Evolutionary conservation across 2,329 filamentous ascomycete genomes (phyloP).

Genomic region (Stachybotrys echinatus): DNA sequence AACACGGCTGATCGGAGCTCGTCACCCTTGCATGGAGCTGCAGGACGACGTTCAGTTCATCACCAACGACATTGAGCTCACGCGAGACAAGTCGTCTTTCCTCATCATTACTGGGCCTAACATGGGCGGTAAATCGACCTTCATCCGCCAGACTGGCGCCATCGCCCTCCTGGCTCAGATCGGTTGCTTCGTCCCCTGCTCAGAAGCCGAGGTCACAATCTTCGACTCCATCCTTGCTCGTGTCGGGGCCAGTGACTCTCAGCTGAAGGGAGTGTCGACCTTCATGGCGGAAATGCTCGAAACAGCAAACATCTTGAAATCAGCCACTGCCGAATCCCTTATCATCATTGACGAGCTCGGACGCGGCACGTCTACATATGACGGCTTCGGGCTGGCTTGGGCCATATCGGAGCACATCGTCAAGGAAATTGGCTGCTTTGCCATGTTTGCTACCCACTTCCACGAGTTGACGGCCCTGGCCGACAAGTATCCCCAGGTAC

Average conservation of each 20-base stretch:
- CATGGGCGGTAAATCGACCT: slow-evolving; percentile 98
- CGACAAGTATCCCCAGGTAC: slow-evolving; percentile 80
- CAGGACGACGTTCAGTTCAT: slow-evolving; percentile 99
- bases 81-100: slow-evolving; percentile 77
- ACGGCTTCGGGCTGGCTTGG: slow-evolving; percentile 98
- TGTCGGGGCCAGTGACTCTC: slow-evolving; percentile 91
- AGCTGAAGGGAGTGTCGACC: slow-evolving; percentile 95
- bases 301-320: slow-evolving; percentile 97
- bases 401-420: slow-evolving; percentile 97
- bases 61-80: slow-evolving; percentile 87
- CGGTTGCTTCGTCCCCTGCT: slow-evolving; percentile 91
- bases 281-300: slow-evolving; percentile 99
- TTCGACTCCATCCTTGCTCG: slow-evolving; percentile 96
- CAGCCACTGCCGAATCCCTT: slow-evolving; percentile 86
- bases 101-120: slow-evolving; percentile 96
- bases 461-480: slow-evolving; percentile 92
- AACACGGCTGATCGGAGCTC: slow-evolving; percentile 85
- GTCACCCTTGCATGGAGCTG: slow-evolving; percentile 97
- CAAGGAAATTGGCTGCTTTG: slow-evolving; percentile 88
- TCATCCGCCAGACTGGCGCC: slow-evolving; percentile 94
- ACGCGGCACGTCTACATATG: slow-evolving; percentile 94
- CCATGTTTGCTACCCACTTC: slow-evolving; percentile 96
- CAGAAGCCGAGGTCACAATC: slow-evolving; percentile 85
- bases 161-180: slow-evolving; percentile 97
- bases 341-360: slow-evolving; percentile 99